A percentile compares a stretch with the other conserved stretches of the same genome.
phyloP scores from a whole-genome alignment of 148 eudicot species.

The Vaccinium vitisidaea region DNA sequence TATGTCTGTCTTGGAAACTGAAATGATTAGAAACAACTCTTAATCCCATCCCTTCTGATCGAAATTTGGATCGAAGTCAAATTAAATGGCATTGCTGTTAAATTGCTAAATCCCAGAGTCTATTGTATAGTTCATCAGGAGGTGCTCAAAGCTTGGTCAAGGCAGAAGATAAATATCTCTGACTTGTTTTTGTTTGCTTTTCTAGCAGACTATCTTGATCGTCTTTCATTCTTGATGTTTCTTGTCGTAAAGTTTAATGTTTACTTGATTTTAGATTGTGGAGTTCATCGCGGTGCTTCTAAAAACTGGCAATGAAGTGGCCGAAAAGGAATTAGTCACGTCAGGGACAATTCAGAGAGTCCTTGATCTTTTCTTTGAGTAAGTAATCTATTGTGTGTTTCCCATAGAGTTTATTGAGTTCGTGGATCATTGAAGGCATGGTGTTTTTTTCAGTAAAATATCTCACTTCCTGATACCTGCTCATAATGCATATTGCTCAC shows the following conservation, averaged over 20 bases:
- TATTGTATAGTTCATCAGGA: background rate
- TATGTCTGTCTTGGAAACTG: background rate
- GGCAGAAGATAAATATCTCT: background rate
- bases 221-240: background rate
- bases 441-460: background rate
- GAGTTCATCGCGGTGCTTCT: slow-evolving; percentile 90
- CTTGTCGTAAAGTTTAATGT: background rate
- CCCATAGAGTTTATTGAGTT: background rate
- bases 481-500: background rate
- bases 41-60: background rate
- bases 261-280: slow-evolving; percentile 56
- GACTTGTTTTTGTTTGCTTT: background rate
- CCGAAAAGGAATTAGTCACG: slow-evolving; percentile 74
- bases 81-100: background rate
- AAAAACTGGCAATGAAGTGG: slow-evolving; percentile 80
- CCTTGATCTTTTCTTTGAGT: slow-evolving; percentile 90
- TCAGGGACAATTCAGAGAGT: slow-evolving; percentile 83
- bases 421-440: background rate
- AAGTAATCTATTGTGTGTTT: slow-evolving; percentile 28
- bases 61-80: background rate
- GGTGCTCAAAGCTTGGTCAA: background rate
- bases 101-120: background rate
- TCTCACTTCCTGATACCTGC: background rate
- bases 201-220: background rate
- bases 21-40: background rate